These are phyloP conservation scores for Azolla pinnata DNA, from an alignment of 75 land plant species.

Conservation along the genomic window DNA sequence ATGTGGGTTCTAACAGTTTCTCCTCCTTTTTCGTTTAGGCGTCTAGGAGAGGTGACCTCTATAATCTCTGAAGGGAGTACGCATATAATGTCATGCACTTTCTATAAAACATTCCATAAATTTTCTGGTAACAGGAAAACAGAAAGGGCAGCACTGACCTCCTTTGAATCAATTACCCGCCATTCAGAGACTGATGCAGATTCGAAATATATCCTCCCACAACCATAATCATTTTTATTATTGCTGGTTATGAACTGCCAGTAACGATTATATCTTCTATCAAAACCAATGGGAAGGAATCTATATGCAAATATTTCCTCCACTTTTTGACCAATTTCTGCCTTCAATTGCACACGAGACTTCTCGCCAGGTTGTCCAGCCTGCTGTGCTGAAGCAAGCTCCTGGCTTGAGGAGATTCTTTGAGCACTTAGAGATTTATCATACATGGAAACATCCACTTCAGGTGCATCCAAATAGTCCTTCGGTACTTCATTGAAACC, in stretches of 20 bases:
- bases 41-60: too few species aligned
- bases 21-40: too few species aligned
- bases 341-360: conserved; percentile 37
- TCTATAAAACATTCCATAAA: too few species aligned
- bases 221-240: conserved; percentile 52
- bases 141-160: conserved; percentile 46
- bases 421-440: too few species aligned
- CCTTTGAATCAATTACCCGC: conserved; percentile 80
- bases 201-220: conserved; percentile 76
- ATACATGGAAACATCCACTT: too few species aligned
- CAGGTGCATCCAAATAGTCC: background rate
- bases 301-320: conserved; percentile 43
- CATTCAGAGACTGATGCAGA: conserved; percentile 86
- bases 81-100: too few species aligned
- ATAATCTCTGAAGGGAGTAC: too few species aligned
- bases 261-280: conserved; percentile 81
- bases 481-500: background rate
- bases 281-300: conserved; percentile 68
- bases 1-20: too few species aligned
- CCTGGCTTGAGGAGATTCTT: conserved; percentile 2
- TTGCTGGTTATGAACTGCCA: conserved; percentile 85
- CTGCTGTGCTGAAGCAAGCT: background rate
- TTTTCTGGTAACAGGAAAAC: background rate
- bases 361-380: conserved; percentile 6
- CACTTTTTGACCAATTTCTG: conserved; percentile 19